These are phyloP conservation scores for Sporothrix dimorphospora DNA, from an alignment of 2,329 filamentous ascomycete genomes.

Conservation along the genomic window DNA sequence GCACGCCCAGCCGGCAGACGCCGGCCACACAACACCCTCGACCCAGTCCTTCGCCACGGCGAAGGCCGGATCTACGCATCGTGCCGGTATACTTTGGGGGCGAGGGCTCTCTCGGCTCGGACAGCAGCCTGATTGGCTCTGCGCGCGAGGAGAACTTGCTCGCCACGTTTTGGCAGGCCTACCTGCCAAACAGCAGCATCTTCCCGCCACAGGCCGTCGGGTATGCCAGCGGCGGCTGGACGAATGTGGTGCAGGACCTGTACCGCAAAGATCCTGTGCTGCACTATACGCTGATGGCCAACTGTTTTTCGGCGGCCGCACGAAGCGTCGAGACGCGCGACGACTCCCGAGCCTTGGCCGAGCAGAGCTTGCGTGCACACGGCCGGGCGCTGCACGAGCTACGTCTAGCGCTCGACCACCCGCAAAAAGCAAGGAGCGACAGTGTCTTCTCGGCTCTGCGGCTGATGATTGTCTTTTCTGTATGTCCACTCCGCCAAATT, in stretches of 20 bases:
- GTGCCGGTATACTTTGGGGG: conserved; percentile 18
- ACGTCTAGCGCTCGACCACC: conserved; percentile 31
- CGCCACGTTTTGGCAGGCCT: conserved; percentile 33
- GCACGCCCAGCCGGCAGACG: not conserved
- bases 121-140: conserved; percentile 26
- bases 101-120: not conserved
- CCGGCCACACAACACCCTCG: not conserved
- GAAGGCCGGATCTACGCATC: conserved; percentile 22
- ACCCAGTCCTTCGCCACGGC: not conserved
- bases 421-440: conserved; percentile 32
- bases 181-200: conserved; percentile 33
- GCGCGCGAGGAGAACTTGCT: conserved; percentile 31
- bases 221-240: conserved; percentile 34
- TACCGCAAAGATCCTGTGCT: conserved; percentile 33
- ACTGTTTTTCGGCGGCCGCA: conserved; percentile 32
- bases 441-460: conserved; percentile 34
- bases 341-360: conserved; percentile 29
- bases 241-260: conserved; percentile 32
- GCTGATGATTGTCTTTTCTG: conserved; percentile 37
- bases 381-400: conserved; percentile 33
- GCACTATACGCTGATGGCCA: conserved; percentile 32
- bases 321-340: conserved; percentile 17
- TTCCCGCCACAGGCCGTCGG: conserved; percentile 28
- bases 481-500: conserved; percentile 10
- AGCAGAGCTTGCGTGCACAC: conserved; percentile 33